Evolutionary conservation across 805 yeast species (phyloP).

Genomic region (Ascoidea tarda): DNA sequence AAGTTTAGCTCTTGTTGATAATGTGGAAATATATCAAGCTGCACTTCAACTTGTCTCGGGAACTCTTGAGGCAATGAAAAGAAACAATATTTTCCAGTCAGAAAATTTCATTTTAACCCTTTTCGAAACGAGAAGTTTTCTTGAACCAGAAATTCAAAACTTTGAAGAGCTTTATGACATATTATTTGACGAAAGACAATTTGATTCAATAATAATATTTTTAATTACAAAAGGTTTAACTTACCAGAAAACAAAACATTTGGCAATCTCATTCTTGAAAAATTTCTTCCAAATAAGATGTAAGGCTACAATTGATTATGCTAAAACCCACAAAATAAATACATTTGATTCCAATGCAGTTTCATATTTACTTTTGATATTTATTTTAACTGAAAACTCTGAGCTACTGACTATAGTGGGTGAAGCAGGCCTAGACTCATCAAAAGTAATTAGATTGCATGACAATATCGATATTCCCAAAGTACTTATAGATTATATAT

Average conservation of each 20-base stretch:
- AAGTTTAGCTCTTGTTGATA: not conserved
- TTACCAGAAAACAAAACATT: not conserved
- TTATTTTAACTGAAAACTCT: not conserved
- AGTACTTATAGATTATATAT: conserved; percentile 1
- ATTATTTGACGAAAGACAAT: not conserved
- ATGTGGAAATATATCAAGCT: not conserved
- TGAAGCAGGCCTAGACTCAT: not conserved
- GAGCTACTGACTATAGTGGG: not conserved
- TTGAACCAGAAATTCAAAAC: not conserved
- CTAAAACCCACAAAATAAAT: not conserved
- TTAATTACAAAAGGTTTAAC: not conserved
- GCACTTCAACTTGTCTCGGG: not conserved
- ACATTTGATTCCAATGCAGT: not conserved
- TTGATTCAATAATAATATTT: not conserved
- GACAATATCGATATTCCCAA: conserved; percentile 1
- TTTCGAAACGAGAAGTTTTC: no score
- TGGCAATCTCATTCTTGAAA: not conserved
- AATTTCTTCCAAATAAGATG: not conserved
- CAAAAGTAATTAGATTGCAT: conserved; percentile 1
- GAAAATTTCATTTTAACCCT: not conserved
- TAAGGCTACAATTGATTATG: not conserved
- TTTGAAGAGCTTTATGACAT: not conserved
- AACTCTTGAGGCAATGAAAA: not conserved
- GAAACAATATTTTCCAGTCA: not conserved
- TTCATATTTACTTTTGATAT: not conserved